phyloP scores from a whole-genome alignment of 1,139 yeast species.

The Suhomyces choctaworum region DNA sequence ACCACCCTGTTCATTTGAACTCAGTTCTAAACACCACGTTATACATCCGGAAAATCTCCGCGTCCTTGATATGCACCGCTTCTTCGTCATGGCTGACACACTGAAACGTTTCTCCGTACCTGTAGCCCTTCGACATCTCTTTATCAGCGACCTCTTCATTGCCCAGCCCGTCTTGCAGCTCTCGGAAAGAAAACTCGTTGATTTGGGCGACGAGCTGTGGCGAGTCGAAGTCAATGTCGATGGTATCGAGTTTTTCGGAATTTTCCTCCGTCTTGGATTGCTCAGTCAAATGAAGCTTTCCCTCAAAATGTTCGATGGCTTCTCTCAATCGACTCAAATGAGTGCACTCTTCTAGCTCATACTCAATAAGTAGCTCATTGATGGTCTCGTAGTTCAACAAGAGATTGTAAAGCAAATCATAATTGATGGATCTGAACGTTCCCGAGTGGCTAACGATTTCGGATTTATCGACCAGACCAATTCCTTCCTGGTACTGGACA shows the following conservation, averaged over 20 bases:
- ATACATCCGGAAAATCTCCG: constrained; percentile 19
- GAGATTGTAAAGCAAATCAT: constrained; percentile 32
- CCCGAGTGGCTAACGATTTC: constrained; percentile 13
- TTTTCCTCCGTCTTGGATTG: constrained; percentile 19
- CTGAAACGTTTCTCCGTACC: constrained; percentile 18
- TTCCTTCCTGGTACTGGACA: constrained; percentile 16
- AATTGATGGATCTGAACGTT: constrained; percentile 21
- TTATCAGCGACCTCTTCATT: neutral
- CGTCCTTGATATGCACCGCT: constrained; percentile 12
- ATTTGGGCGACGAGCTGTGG: constrained; percentile 28
- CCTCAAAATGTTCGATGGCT: constrained; percentile 25
- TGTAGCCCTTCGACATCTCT: constrained; percentile 8
- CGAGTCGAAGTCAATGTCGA: constrained; percentile 34
- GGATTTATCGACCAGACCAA: constrained; percentile 4
- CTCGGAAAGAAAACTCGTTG: constrained; percentile 18
- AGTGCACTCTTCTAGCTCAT: constrained; percentile 6
- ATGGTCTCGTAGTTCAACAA: constrained; percentile 31
- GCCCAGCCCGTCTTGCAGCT: neutral
- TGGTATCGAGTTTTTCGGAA: constrained; percentile 18
- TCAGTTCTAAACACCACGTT: constrained; percentile 11
- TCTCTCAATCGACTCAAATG: constrained; percentile 19
- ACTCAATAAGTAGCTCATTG: constrained; percentile 16
- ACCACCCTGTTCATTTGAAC: constrained; percentile 5
- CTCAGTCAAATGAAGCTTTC: constrained; percentile 20
- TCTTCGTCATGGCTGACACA: constrained; percentile 9